These are phyloP conservation scores for Myochromella boudieri DNA, from an alignment of 768 basidiomycete genomes.

Conservation along the genomic window DNA sequence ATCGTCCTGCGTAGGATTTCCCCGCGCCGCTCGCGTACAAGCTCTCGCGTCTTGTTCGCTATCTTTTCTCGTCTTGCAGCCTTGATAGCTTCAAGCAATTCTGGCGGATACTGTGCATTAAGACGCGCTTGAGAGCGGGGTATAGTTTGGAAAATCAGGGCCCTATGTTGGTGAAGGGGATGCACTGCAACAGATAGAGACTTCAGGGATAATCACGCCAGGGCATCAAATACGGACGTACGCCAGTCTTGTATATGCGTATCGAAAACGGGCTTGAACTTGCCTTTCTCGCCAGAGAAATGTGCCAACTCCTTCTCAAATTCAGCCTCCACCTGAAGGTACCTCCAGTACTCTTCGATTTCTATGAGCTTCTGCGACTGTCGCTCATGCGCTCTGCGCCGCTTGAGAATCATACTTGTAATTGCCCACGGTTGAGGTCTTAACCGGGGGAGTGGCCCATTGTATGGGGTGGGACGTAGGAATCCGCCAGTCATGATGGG, in stretches of 20 bases:
- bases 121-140: conserved; percentile 42
- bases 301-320: conserved; percentile 32
- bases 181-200: conserved; percentile 26
- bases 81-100: conserved; percentile 48
- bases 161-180: conserved; percentile 32
- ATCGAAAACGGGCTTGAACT: conserved; percentile 12
- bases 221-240: conserved; percentile 26
- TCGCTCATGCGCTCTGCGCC: conserved; percentile 35
- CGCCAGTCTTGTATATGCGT: conserved; percentile 34
- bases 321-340: conserved; percentile 32
- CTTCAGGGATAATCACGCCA: neutral
- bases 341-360: conserved; percentile 28
- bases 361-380: conserved; percentile 37
- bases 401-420: conserved; percentile 62
- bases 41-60: conserved; percentile 63
- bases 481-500: conserved; percentile 73
- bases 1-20: conserved; percentile 53
- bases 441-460: conserved; percentile 76
- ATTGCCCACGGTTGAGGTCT: conserved; percentile 77
- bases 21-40: conserved; percentile 60
- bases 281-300: conserved; percentile 1
- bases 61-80: conserved; percentile 61
- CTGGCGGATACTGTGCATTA: conserved; percentile 41
- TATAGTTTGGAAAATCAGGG: conserved; percentile 32
- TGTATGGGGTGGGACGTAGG: conserved; percentile 61